phyloP scores from a whole-genome alignment of 441 rosid species.

The Croton setiger region DNA sequence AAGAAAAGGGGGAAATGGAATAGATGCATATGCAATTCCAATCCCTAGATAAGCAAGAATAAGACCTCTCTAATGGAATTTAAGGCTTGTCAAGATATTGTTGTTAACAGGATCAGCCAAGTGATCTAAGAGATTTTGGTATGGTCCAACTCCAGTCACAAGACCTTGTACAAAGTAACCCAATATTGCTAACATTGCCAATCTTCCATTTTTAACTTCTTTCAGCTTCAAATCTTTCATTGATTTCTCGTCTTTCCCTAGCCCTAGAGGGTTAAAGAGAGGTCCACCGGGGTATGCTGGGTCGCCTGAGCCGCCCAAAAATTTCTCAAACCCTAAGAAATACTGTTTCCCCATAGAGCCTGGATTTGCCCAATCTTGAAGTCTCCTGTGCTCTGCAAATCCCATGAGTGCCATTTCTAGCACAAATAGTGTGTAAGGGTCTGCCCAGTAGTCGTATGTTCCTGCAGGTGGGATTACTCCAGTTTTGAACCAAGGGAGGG shows the following conservation, averaged over 20 bases:
- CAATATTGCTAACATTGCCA: slow-evolving; percentile 84
- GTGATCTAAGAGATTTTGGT: slow-evolving; percentile 92
- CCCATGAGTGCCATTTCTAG: slow-evolving; percentile 93
- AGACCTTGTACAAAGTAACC: slow-evolving; percentile 76
- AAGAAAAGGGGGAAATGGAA: slow-evolving; percentile 10
- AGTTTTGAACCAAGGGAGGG: slow-evolving; percentile 91
- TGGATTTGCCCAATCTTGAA: slow-evolving; percentile 87
- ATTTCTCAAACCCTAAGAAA: slow-evolving; percentile 85
- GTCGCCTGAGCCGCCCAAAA: slow-evolving; percentile 71
- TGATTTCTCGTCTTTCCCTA: slow-evolving; percentile 86
- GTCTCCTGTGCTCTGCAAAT: slow-evolving; percentile 92
- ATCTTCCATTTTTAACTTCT: slow-evolving; percentile 90
- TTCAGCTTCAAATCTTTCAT: slow-evolving; percentile 86
- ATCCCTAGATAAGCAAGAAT: slow-evolving; percentile 1
- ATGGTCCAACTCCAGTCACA: slow-evolving; percentile 93
- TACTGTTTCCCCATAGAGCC: slow-evolving; percentile 93
- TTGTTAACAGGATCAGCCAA: slow-evolving; percentile 92
- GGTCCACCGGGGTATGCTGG: slow-evolving; percentile 97
- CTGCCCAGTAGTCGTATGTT: slow-evolving; percentile 93
- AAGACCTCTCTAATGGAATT: slow-evolving; percentile 58
- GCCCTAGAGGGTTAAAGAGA: slow-evolving; percentile 84
- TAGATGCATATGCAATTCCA: not conserved
- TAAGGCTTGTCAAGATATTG: slow-evolving; percentile 87
- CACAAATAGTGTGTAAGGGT: slow-evolving; percentile 74
- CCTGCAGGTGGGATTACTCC: slow-evolving; percentile 97